These are phyloP conservation scores for Ascochyta rabiei DNA, from an alignment of 2,329 filamentous ascomycete species.

Conservation along the genomic window DNA sequence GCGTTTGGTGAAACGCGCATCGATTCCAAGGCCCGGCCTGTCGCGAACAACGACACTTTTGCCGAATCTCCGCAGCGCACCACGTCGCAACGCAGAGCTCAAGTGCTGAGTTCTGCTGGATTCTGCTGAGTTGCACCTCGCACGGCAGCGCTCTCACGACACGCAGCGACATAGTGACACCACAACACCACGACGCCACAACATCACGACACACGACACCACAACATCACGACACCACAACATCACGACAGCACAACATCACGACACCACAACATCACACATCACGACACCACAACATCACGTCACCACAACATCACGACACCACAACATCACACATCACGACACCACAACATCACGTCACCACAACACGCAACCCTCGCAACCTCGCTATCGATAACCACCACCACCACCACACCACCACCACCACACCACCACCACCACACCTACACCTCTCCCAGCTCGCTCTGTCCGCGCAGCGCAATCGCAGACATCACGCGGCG, in stretches of 20 bases:
- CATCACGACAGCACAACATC: neutral
- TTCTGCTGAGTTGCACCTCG: neutral
- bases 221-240: neutral
- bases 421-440: too few species aligned
- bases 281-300: conserved; percentile 2
- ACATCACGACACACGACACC: neutral
- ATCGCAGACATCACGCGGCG: conserved; percentile 1
- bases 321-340: neutral
- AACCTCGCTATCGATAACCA: conserved; percentile 15
- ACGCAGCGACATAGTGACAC: neutral
- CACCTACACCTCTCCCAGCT: neutral
- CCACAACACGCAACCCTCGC: too few species aligned
- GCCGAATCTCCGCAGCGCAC: conserved; percentile 3
- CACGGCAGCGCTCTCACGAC: neutral
- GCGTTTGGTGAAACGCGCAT: conserved; percentile 18
- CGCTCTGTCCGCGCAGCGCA: neutral
- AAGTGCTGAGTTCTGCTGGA: conserved; percentile 20
- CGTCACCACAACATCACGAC: neutral
- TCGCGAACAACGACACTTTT: conserved; percentile 5
- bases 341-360: conserved; percentile 5
- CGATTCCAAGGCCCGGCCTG: conserved; percentile 15
- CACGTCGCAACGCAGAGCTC: conserved; percentile 15
- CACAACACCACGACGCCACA: conserved; percentile 2
- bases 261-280: conserved; percentile 2
- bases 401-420: too few species aligned